Conservation (phyloP, 2,329 filamentous ascomycete genomes). For the Furcasterigmium sp. region DNA sequence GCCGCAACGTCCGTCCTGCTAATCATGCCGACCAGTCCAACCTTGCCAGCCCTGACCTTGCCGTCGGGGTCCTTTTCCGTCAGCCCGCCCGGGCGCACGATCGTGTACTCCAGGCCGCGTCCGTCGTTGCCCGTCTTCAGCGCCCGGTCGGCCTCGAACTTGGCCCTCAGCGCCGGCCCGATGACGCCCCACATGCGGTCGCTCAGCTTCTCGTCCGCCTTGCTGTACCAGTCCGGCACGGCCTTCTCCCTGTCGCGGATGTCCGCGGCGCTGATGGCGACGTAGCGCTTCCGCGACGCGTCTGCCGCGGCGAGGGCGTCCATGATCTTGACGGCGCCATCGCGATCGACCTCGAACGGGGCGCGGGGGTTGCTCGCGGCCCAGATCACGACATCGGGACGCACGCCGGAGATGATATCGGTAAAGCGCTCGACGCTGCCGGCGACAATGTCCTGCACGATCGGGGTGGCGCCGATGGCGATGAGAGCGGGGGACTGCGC, state of each 20-base stretch:
- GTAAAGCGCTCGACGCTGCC: slow-evolving; percentile 28
- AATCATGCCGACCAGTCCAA: slow-evolving; percentile 28
- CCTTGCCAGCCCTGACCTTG: slow-evolving; percentile 33
- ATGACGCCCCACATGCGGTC: slow-evolving; percentile 31
- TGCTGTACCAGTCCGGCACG: slow-evolving; percentile 36
- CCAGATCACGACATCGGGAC: slow-evolving; percentile 27
- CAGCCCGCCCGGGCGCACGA: slow-evolving; percentile 34
- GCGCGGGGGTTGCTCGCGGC: slow-evolving; percentile 29
- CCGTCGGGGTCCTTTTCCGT: slow-evolving; percentile 30
- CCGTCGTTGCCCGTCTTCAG: slow-evolving; percentile 29
- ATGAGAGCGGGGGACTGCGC: slow-evolving; percentile 27
- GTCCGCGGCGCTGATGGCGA: slow-evolving; percentile 39
- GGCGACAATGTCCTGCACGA: slow-evolving; percentile 35
- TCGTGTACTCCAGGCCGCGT: slow-evolving; percentile 36
- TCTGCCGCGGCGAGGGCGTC: slow-evolving; percentile 33
- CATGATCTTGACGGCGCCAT: slow-evolving; percentile 38
- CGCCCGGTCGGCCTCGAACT: slow-evolving; percentile 33
- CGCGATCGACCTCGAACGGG: slow-evolving; percentile 36
- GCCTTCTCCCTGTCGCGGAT: slow-evolving; percentile 32
- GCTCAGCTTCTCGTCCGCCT: slow-evolving; percentile 27
- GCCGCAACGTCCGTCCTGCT: slow-evolving; percentile 38
- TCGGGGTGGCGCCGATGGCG: slow-evolving; percentile 32
- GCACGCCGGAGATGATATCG: slow-evolving; percentile 23
- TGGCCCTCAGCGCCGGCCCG: slow-evolving; percentile 32
- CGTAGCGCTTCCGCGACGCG: slow-evolving; percentile 31